phyloP scores from a whole-genome alignment of 2,329 filamentous ascomycete genomes.

The Herpotrichia juniperi region DNA sequence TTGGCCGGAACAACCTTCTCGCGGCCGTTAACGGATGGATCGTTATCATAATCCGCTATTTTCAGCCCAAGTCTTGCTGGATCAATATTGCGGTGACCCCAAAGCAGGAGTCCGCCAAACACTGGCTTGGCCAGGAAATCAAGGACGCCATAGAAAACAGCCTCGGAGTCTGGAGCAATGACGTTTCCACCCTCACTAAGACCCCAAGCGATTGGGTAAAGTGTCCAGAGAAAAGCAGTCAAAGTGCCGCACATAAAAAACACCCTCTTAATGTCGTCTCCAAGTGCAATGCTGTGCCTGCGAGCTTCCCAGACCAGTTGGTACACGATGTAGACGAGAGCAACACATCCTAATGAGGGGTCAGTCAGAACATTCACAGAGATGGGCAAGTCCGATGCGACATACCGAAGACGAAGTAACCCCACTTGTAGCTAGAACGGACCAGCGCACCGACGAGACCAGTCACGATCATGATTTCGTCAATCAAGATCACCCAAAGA shows the following conservation, averaged over 20 bases:
- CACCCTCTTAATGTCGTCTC: slow-evolving; percentile 57
- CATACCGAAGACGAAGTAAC: slow-evolving; percentile 64
- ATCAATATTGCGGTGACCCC: slow-evolving; percentile 67
- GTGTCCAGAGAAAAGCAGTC: slow-evolving; percentile 67
- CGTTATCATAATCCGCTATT: slow-evolving; percentile 56
- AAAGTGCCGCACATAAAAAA: slow-evolving; percentile 64
- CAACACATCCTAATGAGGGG: slow-evolving; percentile 37
- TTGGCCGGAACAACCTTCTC: not conserved
- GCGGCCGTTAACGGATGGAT: slow-evolving; percentile 16
- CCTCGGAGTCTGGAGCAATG: slow-evolving; percentile 69
- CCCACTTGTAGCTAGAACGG: slow-evolving; percentile 69
- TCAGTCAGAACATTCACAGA: not conserved
- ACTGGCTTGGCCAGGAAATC: slow-evolving; percentile 69
- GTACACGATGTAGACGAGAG: slow-evolving; percentile 66
- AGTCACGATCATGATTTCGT: slow-evolving; percentile 71
- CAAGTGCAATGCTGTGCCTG: slow-evolving; percentile 61
- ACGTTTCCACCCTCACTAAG: slow-evolving; percentile 68
- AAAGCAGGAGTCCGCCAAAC: slow-evolving; percentile 66
- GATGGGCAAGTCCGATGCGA: not conserved
- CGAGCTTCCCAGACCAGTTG: slow-evolving; percentile 63
- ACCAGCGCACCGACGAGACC: slow-evolving; percentile 71
- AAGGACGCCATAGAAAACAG: slow-evolving; percentile 71
- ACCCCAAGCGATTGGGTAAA: slow-evolving; percentile 66
- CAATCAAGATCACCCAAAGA: slow-evolving; percentile 65
- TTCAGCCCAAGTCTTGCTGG: slow-evolving; percentile 61